Base-by-base conservation (phyloP, 345 rosid species). In the Trapa bicornis region DNA sequence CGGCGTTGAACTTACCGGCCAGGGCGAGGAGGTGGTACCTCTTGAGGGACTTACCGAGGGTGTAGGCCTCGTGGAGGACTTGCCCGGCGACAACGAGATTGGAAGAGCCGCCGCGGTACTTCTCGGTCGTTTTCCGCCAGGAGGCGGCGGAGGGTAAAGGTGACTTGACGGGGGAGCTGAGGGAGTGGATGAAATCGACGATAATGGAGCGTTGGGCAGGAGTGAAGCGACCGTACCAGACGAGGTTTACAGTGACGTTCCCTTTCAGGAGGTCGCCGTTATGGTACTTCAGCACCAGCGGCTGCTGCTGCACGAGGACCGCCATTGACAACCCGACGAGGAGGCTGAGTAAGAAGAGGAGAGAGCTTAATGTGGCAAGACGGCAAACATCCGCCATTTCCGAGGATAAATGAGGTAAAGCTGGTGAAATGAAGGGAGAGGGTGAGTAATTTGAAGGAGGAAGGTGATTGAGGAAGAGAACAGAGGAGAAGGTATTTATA, bases 71-170 rank as follows among this genome's bases (percentile, higher is more conserved):
- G 36, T 74, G 75, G 50, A 92, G 85, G 62, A 79, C 67, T 68
- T 92, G 97, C 17, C 73, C 75, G 9, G 83, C 89, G 32, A 90
- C 75, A 63, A 47, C 52, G 32, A 92, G 76, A 35, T 22, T 71
- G 37, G 83, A 74, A 6, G 81, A 39, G n/a, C 94, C 89, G 15
- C 76, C 75, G 45, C 69, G 80, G 83, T 86, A 89, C 68, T 84
- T 88, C 72, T 83, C 89, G 5, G 96, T 92, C 5, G 87, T 88
- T 38, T 76, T 78, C 98, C 96, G 89, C 98, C 98, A 92, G 3
- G 86, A 78, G 0, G 87, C 72, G 6, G 81, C 70, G 53, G 98
- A 83, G 14, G 91, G 93, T 2, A 3, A 61, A 0, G 77, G 73
- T 6, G 75, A n/a, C 29, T 5, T 77, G 64, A 38, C 90, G 78